phyloP scores from a whole-genome alignment of 1,284 basidiomycete species.

The Phellopilus nigrolimitatus region DNA sequence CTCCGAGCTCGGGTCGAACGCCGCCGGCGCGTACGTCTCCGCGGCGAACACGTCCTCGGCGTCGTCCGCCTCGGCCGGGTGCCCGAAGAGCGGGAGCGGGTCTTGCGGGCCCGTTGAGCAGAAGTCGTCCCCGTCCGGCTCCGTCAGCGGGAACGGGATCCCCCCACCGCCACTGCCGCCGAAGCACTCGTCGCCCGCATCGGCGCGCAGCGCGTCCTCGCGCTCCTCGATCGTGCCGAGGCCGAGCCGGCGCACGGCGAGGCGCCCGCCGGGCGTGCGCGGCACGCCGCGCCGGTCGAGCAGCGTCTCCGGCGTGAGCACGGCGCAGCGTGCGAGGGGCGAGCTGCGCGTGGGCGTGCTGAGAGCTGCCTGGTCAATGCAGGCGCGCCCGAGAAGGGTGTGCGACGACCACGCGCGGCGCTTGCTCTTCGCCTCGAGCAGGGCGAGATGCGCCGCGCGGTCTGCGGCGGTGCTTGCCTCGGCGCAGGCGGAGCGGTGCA shows the following conservation, averaged over 20 bases:
- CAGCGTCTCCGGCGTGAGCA: conserved; percentile 1
- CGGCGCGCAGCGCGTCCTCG: not conserved
- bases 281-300: not conserved
- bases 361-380: not conserved
- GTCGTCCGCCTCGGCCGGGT: not conserved
- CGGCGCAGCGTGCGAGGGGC: not conserved
- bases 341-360: not conserved
- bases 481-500: not conserved
- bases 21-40: not conserved
- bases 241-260: not conserved
- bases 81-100: conserved; percentile 13
- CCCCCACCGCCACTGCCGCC: not conserved
- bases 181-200: not conserved
- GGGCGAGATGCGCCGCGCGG: conserved; percentile 25
- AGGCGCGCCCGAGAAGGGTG: conserved; percentile 13
- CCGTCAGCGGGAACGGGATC: conserved; percentile 17
- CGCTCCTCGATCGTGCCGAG: not conserved
- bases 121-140: conserved; percentile 15
- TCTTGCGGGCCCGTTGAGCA: conserved; percentile 20
- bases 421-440: conserved; percentile 46
- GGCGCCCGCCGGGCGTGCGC: not conserved
- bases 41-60: not conserved
- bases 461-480: not conserved
- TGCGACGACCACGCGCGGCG: conserved; percentile 53
- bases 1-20: not conserved